These are phyloP conservation scores for Epichloe uncinata DNA, from an alignment of 2,329 filamentous ascomycete genomes.

Conservation along the genomic window DNA sequence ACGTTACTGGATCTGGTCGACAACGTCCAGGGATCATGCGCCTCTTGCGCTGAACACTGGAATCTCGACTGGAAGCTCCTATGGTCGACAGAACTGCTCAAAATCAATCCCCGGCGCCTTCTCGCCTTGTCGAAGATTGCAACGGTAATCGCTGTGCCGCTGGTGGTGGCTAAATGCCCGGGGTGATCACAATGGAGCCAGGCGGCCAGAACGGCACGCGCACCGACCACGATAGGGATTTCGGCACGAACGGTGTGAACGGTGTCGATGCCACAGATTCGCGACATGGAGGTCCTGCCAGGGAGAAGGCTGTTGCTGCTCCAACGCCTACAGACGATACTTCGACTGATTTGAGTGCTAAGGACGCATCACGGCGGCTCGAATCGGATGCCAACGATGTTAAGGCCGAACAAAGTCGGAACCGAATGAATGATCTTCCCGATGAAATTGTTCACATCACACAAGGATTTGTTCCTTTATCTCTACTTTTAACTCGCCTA, in stretches of 20 bases:
- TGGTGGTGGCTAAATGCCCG: slow-evolving; percentile 30
- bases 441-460: slow-evolving; percentile 59
- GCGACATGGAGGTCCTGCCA: slow-evolving; percentile 17
- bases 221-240: slow-evolving; percentile 42
- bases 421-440: slow-evolving; percentile 42
- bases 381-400: not conserved
- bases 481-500: slow-evolving; percentile 60
- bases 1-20: not conserved
- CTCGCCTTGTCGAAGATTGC: not conserved
- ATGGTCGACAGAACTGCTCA: not conserved
- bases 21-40: slow-evolving; percentile 3
- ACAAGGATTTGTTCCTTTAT: slow-evolving; percentile 62
- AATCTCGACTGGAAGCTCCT: not conserved
- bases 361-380: slow-evolving; percentile 4
- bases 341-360: slow-evolving; percentile 14
- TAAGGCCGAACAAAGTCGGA: not conserved
- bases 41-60: slow-evolving; percentile 4
- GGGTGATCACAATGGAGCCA: slow-evolving; percentile 42
- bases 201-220: slow-evolving; percentile 38
- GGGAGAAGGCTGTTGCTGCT: slow-evolving; percentile 15
- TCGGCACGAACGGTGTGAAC: slow-evolving; percentile 30
- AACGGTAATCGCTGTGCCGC: not conserved
- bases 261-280: slow-evolving; percentile 18
- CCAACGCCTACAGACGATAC: slow-evolving; percentile 5
- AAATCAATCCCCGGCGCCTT: not conserved